Percentiles rank a stretch among this genome's conserved stretches.
Conservation (phyloP, 352 stramenopile genomes). For the Pythium periplocum region DNA sequence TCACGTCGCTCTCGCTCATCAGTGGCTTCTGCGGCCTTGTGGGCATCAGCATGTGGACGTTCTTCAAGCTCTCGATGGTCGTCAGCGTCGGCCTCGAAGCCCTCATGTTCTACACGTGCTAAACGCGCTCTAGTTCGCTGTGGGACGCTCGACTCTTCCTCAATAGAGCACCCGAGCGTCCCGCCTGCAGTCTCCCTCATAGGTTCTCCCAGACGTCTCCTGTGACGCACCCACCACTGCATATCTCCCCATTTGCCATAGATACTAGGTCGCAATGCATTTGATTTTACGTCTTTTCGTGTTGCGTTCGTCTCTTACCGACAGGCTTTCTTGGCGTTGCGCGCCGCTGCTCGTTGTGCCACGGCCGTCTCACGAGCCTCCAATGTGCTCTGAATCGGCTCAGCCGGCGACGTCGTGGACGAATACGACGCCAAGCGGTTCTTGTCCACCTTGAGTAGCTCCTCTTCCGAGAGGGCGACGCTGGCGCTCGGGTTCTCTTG, state of each 20-base stretch:
- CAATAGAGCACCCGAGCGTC: conserved; percentile 6
- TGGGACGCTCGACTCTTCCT: conserved; percentile 4
- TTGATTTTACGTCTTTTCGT: too few relatives aligned
- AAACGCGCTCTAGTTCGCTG: conserved; percentile 8
- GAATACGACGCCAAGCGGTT: conserved; percentile 68
- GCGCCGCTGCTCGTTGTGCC: neutral
- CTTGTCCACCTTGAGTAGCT: conserved; percentile 56
- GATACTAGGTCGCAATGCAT: too few relatives aligned
- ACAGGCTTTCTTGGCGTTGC: neutral
- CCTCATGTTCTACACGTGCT: conserved; percentile 82
- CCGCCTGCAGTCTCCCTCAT: too few relatives aligned
- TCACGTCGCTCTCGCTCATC: conserved; percentile 35
- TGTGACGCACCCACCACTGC: too few relatives aligned
- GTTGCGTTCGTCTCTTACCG: too few relatives aligned
- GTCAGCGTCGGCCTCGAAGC: conserved; percentile 44
- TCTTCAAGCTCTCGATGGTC: conserved; percentile 46
- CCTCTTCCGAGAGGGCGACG: conserved; percentile 26
- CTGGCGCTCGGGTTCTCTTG: conserved; percentile 16
- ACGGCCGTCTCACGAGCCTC: conserved; percentile 2
- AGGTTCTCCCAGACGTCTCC: too few relatives aligned
- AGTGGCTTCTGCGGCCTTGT: conserved; percentile 32
- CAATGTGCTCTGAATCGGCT: conserved; percentile 22
- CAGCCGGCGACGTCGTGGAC: conserved; percentile 58
- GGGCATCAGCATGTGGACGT: conserved; percentile 61
- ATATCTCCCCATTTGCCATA: too few relatives aligned